Percentiles rank a stretch among this genome's conserved stretches.
These are phyloP conservation scores for Triticum dicoccoides DNA, from an alignment of 176 grass and related monocot species.

Conservation along the genomic window DNA sequence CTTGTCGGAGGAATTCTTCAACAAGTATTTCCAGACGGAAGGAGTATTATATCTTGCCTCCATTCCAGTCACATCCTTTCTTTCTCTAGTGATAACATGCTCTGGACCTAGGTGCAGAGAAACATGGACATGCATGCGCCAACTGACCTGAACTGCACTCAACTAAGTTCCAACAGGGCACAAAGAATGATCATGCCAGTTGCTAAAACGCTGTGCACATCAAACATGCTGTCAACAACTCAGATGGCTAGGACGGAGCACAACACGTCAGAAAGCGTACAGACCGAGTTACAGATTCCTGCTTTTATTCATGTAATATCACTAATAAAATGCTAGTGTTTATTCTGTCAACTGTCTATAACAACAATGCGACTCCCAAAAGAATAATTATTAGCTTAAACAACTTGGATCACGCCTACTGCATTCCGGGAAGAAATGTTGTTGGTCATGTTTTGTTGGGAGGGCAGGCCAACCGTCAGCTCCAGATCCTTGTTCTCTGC, in stretches of 20 bases:
- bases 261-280: not conserved
- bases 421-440: slow-evolving; percentile 45
- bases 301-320: slow-evolving; percentile 37
- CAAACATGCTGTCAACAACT: not conserved
- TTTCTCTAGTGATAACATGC: slow-evolving; percentile 11
- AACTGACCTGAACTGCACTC: slow-evolving; percentile 17
- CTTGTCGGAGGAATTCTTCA: too few species aligned
- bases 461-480: slow-evolving; percentile 46
- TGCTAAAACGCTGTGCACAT: not conserved
- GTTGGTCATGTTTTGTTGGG: slow-evolving; percentile 45
- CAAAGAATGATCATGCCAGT: slow-evolving; percentile 14
- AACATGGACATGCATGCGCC: slow-evolving; percentile 17
- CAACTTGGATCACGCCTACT: slow-evolving; percentile 46
- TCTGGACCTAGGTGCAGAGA: slow-evolving; percentile 22
- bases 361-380: slow-evolving; percentile 20
- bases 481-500: slow-evolving; percentile 42
- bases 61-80: not conserved
- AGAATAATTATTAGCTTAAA: slow-evolving; percentile 33
- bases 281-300: slow-evolving; percentile 17
- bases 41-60: not conserved
- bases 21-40: too few species aligned
- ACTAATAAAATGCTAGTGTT: slow-evolving; percentile 43
- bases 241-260: not conserved
- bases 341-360: slow-evolving; percentile 37
- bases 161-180: not conserved